Conservation (phyloP, 352 stramenopile genomes). For the Phytophthora citricola region DNA sequence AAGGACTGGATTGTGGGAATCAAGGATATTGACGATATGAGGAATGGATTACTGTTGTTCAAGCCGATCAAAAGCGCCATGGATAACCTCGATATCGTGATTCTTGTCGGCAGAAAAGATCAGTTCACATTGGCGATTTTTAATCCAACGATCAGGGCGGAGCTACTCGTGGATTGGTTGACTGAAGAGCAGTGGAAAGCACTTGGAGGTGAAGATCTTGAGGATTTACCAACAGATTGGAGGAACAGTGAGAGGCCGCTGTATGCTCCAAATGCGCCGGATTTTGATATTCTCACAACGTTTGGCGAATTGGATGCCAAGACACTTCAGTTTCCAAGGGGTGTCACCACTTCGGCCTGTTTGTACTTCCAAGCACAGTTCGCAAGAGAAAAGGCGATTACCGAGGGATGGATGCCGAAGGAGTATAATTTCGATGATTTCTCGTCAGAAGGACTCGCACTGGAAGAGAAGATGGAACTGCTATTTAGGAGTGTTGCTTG, state of each 20-base stretch:
- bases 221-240: slow-evolving; percentile 17
- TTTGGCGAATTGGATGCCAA: slow-evolving; percentile 25
- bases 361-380: slow-evolving; percentile 21
- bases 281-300: slow-evolving; percentile 16
- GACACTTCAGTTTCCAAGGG: slow-evolving; percentile 12
- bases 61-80: slow-evolving; percentile 26
- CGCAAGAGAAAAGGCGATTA: slow-evolving; percentile 14
- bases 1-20: slow-evolving; percentile 16
- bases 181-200: slow-evolving; percentile 5
- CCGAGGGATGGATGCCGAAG: not conserved
- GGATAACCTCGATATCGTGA: slow-evolving; percentile 13
- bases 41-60: slow-evolving; percentile 24
- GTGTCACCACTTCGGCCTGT: slow-evolving; percentile 19
- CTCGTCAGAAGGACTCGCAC: slow-evolving; percentile 15
- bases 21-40: slow-evolving; percentile 20
- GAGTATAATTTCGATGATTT: slow-evolving; percentile 15
- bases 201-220: slow-evolving; percentile 13
- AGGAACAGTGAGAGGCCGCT: slow-evolving; percentile 6
- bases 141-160: slow-evolving; percentile 6
- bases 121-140: slow-evolving; percentile 17
- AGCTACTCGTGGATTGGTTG: slow-evolving; percentile 9
- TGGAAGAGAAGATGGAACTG: slow-evolving; percentile 22
- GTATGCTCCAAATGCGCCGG: slow-evolving; percentile 13
- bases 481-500: slow-evolving; percentile 7
- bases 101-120: slow-evolving; percentile 25